Conservation (phyloP, 2,329 filamentous ascomycete genomes). For the Stromatinia cepivora region DNA sequence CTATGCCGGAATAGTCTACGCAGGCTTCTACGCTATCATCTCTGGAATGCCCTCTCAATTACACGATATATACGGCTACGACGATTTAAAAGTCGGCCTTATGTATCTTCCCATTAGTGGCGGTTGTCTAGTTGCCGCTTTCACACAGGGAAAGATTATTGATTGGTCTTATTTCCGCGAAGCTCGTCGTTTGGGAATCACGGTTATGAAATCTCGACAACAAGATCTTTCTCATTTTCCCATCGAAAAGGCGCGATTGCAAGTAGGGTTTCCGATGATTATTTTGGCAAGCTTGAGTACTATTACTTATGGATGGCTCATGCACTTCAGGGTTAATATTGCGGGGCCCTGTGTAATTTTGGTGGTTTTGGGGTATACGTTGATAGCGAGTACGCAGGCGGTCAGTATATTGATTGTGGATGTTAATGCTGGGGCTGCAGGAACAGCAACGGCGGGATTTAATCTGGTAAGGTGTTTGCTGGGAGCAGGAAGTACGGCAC, state of each 20-base stretch:
- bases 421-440: slow-evolving; percentile 53
- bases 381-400: slow-evolving; percentile 55
- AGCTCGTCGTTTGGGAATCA: slow-evolving; percentile 53
- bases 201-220: slow-evolving; percentile 54
- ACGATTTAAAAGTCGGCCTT: slow-evolving; percentile 30
- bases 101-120: slow-evolving; percentile 45
- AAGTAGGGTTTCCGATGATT: slow-evolving; percentile 53
- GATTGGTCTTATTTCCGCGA: slow-evolving; percentile 67
- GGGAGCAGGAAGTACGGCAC: slow-evolving; percentile 53
- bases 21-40: slow-evolving; percentile 52
- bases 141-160: slow-evolving; percentile 52
- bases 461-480: slow-evolving; percentile 57
- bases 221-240: slow-evolving; percentile 52
- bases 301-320: slow-evolving; percentile 54
- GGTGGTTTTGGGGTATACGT: slow-evolving; percentile 49
- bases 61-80: slow-evolving; percentile 27
- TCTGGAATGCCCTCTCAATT: slow-evolving; percentile 52
- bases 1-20: slow-evolving; percentile 53
- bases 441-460: slow-evolving; percentile 56
- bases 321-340: slow-evolving; percentile 46
- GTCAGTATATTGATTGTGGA: slow-evolving; percentile 56
- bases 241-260: slow-evolving; percentile 52
- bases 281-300: slow-evolving; percentile 51
- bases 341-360: slow-evolving; percentile 51
- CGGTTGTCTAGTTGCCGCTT: slow-evolving; percentile 51